Conservation (phyloP, 352 stramenopile genomes). For the Globisporangium spiculum region DNA sequence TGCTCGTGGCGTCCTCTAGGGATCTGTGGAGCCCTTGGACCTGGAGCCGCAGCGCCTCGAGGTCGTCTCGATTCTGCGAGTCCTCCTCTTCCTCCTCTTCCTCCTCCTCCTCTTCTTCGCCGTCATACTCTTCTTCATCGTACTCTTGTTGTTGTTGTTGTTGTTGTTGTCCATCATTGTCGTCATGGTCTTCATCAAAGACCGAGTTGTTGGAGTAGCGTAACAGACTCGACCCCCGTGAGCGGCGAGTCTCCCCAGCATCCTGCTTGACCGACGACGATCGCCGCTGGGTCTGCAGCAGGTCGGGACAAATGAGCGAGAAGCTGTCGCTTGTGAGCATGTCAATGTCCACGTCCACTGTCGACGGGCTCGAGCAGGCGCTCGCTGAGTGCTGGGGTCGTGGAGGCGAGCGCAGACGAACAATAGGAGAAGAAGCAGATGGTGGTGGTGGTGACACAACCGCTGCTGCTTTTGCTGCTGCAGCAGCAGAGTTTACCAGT, state of each 20-base stretch:
- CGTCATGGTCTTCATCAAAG: conserved; percentile 23
- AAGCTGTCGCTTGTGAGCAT: conserved; percentile 55
- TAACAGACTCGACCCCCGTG: conserved; percentile 40
- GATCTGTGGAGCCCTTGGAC: conserved; percentile 49
- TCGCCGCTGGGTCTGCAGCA: conserved; percentile 23
- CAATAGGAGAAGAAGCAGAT: background rate
- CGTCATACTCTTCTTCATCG: conserved; percentile 8
- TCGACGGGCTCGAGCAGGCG: conserved; percentile 17
- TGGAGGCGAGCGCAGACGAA: background rate
- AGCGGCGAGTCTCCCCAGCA: conserved; percentile 38
- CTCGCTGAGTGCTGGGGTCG: conserved; percentile 6
- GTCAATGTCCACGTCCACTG: conserved; percentile 49
- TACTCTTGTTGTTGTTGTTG: background rate
- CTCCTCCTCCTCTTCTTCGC: conserved; percentile 15
- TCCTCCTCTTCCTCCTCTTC: background rate
- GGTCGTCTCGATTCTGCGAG: conserved; percentile 31
- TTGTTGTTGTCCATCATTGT: background rate
- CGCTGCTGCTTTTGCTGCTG: background rate
- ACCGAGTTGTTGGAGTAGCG: conserved; percentile 33
- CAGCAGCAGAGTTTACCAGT: background rate
- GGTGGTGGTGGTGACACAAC: background rate
- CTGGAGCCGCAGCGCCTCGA: conserved; percentile 41
- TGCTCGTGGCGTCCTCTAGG: conserved; percentile 47
- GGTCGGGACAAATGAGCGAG: conserved; percentile 49
- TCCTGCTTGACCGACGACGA: conserved; percentile 31